Evolutionary conservation across 1,284 basidiomycete genomes (phyloP).

Genomic region (Ganoderma multipileum): DNA sequence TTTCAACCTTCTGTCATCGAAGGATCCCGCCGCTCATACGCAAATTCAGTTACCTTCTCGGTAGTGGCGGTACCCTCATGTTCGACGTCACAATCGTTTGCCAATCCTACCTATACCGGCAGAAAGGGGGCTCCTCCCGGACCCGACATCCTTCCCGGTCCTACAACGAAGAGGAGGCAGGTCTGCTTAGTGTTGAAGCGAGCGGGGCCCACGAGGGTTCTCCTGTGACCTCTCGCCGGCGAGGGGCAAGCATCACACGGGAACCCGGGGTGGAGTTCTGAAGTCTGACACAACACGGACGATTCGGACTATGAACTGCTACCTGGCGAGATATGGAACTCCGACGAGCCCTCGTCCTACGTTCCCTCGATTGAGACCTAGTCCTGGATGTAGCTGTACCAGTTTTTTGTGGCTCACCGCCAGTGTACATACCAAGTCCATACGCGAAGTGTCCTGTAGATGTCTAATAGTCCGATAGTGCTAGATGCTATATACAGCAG

Average conservation of each 20-base stretch:
- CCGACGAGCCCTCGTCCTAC: neutral
- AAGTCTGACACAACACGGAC: neutral
- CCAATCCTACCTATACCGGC: constrained; percentile 61
- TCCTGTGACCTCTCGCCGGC: constrained; percentile 35
- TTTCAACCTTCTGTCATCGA: constrained; percentile 19
- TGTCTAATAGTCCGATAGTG: constrained; percentile 19
- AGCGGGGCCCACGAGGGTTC: constrained; percentile 36
- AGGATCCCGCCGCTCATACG: neutral
- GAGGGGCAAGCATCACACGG: constrained; percentile 27
- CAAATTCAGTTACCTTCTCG: constrained; percentile 74
- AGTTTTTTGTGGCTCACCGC: neutral
- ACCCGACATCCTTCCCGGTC: constrained; percentile 34
- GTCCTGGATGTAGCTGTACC: constrained; percentile 11
- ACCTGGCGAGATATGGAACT: neutral
- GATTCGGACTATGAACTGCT: neutral
- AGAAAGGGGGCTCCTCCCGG: constrained; percentile 28
- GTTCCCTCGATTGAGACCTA: neutral
- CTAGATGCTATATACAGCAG: constrained; percentile 18
- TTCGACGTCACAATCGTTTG: constrained; percentile 89
- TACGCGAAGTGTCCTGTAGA: constrained; percentile 15
- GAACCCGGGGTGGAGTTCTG: constrained; percentile 5
- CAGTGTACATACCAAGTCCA: neutral
- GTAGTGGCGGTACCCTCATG: constrained; percentile 87
- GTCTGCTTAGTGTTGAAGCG: constrained; percentile 37
- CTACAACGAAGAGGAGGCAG: constrained; percentile 39